Evolutionary conservation across 2,329 filamentous ascomycete genomes (phyloP).

Genomic region (Fusarium camptoceras): DNA sequence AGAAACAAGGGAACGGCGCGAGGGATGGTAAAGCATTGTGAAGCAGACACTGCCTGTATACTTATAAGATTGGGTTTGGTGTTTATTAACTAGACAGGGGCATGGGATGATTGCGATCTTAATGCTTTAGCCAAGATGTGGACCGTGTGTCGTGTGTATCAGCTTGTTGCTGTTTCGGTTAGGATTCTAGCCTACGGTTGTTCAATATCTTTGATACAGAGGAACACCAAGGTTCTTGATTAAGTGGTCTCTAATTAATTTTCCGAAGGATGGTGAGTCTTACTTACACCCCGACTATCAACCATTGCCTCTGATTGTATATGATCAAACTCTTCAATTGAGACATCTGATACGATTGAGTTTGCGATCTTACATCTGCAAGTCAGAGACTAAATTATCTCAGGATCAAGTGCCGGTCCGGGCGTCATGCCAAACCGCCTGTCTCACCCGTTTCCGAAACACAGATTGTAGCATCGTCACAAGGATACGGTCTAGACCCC

Average conservation of each 20-base stretch:
- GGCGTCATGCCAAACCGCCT: slow-evolving; percentile 18
- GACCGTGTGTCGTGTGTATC: slow-evolving; percentile 1
- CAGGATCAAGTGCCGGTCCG: slow-evolving; percentile 12
- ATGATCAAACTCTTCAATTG: neutral
- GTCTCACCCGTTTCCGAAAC: slow-evolving; percentile 35
- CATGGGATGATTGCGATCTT: slow-evolving; percentile 20
- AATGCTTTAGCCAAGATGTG: slow-evolving; percentile 6
- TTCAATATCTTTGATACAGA: slow-evolving; percentile 26
- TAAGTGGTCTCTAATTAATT: neutral
- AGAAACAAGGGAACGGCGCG: slow-evolving; percentile 12
- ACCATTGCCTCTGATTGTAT: fast-evolving
- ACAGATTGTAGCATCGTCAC: slow-evolving; percentile 33
- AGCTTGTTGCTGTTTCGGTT: slow-evolving; percentile 22
- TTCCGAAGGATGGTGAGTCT: neutral
- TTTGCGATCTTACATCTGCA: neutral
- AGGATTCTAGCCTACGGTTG: neutral
- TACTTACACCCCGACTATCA: too few species aligned
- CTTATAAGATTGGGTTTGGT: slow-evolving; percentile 30
- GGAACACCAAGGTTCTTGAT: neutral
- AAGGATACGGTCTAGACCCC: slow-evolving; percentile 16
- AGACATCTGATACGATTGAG: neutral
- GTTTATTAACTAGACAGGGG: neutral
- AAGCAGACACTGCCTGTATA: slow-evolving; percentile 11
- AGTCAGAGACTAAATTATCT: slow-evolving; percentile 14
- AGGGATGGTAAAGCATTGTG: slow-evolving; percentile 3